These are phyloP conservation scores for Cicer pinnatifidum DNA, from an alignment of 306 rosid species.

Conservation along the genomic window DNA sequence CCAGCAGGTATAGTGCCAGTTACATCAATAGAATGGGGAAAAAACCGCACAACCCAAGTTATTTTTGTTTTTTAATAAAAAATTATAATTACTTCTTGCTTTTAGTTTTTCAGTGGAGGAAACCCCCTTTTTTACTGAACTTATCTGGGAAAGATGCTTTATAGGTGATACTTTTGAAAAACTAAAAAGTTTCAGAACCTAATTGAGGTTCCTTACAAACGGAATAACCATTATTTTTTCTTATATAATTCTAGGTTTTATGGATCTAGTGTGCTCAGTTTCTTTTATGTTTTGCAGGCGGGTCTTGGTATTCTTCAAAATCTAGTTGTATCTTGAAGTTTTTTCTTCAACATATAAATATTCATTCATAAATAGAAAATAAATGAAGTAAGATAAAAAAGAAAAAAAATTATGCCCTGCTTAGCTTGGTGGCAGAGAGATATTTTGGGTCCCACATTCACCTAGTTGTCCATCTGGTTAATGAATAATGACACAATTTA, in stretches of 20 bases:
- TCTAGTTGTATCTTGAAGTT: constrained; percentile 21
- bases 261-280: constrained; percentile 25
- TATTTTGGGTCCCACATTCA: constrained; percentile 27
- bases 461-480: constrained; percentile 28
- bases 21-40: constrained; percentile 12
- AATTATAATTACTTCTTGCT: constrained; percentile 15
- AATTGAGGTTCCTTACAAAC: constrained; percentile 39
- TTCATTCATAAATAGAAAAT: constrained; percentile 31
- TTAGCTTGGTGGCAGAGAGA: constrained; percentile 2
- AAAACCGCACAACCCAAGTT: constrained; percentile 17
- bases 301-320: constrained; percentile 44
- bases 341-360: constrained; percentile 32
- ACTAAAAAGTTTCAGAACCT: constrained; percentile 32
- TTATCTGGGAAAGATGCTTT: constrained; percentile 30
- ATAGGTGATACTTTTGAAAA: constrained; percentile 30
- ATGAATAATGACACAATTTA: constrained; percentile 24
- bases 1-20: constrained; percentile 74
- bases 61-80: constrained; percentile 33
- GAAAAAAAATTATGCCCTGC: not conserved
- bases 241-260: constrained; percentile 32
- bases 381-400: not conserved
- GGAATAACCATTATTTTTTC: constrained; percentile 37
- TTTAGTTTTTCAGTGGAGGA: constrained; percentile 24
- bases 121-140: constrained; percentile 9
- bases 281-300: constrained; percentile 41